Evolutionary conservation across 805 yeast genomes (phyloP), one percentile per base, ranked within the genome.

Genomic region (Candida verbasci): DNA sequence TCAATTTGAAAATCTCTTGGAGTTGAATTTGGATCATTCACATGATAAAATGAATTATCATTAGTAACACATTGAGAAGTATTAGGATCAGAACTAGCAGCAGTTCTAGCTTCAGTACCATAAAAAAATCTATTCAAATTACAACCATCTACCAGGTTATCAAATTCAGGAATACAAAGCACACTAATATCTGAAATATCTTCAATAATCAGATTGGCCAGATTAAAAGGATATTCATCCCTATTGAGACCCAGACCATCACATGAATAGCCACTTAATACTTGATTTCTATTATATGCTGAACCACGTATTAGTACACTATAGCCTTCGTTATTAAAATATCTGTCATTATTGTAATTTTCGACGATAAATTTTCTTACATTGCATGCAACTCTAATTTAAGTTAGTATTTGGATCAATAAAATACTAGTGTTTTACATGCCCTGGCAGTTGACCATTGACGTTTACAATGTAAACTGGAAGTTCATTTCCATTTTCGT

Each of bases 61-160:
- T 28, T 28, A 4, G 31, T 28, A 28, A 28, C 31, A 28, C 31
- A 28, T n/a, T n/a, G n/a, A n/a, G n/a, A n/a, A n/a, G n/a, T n/a
- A n/a, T n/a, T n/a, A n/a, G n/a, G n/a, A n/a, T n/a, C n/a, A n/a
- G n/a, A n/a, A 4, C 14, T 17, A 17, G 16, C 31, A 16, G n/a
- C 31, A 6, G 31, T 28, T 16, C 17, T 28, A 16, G 31, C 31
- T 16, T 21, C 22, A 3, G 31, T 16, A 22, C 22, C 31, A 7
- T 16, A 28, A 10, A 28, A 30, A 12, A 30, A 30, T 30, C 33
- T 30, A 14, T 20, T n/a, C 25, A 30, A 30, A 20, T 30, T 20
- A 22, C 33, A 30, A 17, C 33, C 33, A 21, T 30, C 33, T 7
- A 30, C 12, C 6, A 10, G 9, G 12, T 30, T 30, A 20, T 30